These are phyloP conservation scores for Candida germanica DNA, from an alignment of 805 yeast genomes.

Conservation along the genomic window DNA sequence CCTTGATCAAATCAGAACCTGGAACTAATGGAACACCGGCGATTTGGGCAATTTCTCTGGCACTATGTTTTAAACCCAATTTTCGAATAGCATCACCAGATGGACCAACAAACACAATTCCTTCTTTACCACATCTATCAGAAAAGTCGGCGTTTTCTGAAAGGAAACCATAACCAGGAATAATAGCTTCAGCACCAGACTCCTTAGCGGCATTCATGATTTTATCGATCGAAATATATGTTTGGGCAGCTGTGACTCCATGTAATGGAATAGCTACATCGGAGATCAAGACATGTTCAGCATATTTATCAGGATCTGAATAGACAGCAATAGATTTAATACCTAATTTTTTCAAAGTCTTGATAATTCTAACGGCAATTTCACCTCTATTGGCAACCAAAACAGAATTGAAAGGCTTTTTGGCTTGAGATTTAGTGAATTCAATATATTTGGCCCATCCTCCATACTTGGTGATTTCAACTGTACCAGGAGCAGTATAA, in stretches of 20 bases:
- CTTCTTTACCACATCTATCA: constrained; percentile 78
- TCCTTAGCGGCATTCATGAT: constrained; percentile 81
- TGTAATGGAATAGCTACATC: constrained; percentile 77
- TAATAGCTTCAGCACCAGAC: constrained; percentile 88
- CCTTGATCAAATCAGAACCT: constrained; percentile 82
- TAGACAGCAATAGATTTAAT: constrained; percentile 84
- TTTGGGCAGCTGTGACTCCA: constrained; percentile 86
- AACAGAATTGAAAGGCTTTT: constrained; percentile 75
- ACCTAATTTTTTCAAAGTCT: constrained; percentile 75
- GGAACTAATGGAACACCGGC: constrained; percentile 98
- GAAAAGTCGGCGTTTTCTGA: constrained; percentile 97
- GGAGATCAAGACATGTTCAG: constrained; percentile 81
- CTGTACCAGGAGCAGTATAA: constrained; percentile 65
- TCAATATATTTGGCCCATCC: constrained; percentile 76
- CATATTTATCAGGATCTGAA: constrained; percentile 85
- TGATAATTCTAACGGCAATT: constrained; percentile 91
- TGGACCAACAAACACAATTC: constrained; percentile 94
- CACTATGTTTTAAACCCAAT: constrained; percentile 93
- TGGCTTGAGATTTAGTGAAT: constrained; percentile 16
- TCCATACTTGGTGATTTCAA: constrained; percentile 81
- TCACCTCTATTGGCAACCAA: constrained; percentile 97
- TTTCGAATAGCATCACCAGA: constrained; percentile 88
- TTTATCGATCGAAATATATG: constrained; percentile 83
- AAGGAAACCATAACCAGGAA: constrained; percentile 96
- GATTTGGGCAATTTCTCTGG: constrained; percentile 84